Conservation (phyloP, 176 grass and related monocot genomes). For the Neostapfia colusana region DNA sequence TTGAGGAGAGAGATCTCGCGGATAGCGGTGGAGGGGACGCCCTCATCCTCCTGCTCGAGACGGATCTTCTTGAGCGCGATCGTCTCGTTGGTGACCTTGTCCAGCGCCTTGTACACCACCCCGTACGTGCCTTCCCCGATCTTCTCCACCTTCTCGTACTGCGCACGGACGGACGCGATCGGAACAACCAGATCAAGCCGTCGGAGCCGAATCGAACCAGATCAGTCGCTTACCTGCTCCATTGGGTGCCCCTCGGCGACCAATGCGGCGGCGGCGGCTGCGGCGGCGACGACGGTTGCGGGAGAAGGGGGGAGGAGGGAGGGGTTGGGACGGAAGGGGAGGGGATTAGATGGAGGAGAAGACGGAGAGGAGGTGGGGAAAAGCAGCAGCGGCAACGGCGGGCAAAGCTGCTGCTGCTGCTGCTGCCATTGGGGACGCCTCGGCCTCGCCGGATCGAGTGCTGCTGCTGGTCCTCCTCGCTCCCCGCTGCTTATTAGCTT, state of each 20-base stretch:
- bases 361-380: slow-evolving; percentile 26
- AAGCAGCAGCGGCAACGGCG: slow-evolving; percentile 16
- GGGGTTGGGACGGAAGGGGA: not conserved
- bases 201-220: slow-evolving; percentile 3
- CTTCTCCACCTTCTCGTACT: slow-evolving; percentile 98
- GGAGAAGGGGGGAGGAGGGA: not conserved
- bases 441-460: slow-evolving; percentile 17
- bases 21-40: slow-evolving; percentile 90
- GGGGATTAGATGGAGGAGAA: slow-evolving; percentile 24
- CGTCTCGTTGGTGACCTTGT: slow-evolving; percentile 79
- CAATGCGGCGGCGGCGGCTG: slow-evolving; percentile 23
- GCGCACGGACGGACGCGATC: not conserved
- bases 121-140: slow-evolving; percentile 96
- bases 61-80: slow-evolving; percentile 99
- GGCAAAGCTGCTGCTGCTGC: slow-evolving; percentile 39
- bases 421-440: slow-evolving; percentile 41
- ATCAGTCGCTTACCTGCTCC: slow-evolving; percentile 76
- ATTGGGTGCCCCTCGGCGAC: slow-evolving; percentile 33
- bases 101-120: slow-evolving; percentile 91
- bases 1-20: slow-evolving; percentile 96
- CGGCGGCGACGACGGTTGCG: slow-evolving; percentile 1
- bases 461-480: slow-evolving; percentile 49
- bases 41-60: slow-evolving; percentile 92
- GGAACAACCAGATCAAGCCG: not conserved
- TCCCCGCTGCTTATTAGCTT: not conserved